These are phyloP conservation scores for Ceratocystis alfenasii DNA, from an alignment of 2,329 filamentous ascomycete genomes.

Conservation along the genomic window DNA sequence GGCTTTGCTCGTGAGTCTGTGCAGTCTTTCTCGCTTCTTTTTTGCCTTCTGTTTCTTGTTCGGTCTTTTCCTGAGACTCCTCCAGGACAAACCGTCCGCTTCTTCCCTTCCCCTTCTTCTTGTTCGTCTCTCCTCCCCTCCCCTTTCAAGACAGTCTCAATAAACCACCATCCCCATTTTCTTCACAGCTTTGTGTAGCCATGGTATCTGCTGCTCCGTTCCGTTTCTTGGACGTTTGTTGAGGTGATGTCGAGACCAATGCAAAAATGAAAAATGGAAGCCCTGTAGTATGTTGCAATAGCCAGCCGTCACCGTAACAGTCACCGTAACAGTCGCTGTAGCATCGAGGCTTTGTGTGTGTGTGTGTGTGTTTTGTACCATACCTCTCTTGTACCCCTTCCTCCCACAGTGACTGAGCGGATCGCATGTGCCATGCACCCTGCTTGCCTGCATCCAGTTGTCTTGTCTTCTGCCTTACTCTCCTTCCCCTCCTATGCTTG, in stretches of 20 bases:
- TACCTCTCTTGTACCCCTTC: too few relatives aligned
- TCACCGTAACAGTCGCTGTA: background rate
- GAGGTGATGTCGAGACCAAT: background rate
- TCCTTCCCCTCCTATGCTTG: background rate
- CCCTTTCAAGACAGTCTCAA: constrained; percentile 3
- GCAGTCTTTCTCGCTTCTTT: background rate
- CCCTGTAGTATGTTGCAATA: too few relatives aligned
- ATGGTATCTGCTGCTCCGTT: background rate
- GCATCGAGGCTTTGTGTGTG: background rate
- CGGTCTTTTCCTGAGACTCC: background rate
- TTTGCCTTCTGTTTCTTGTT: background rate
- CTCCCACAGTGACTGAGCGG: too few relatives aligned
- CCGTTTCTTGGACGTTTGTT: background rate
- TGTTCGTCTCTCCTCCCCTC: background rate
- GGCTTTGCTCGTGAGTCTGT: constrained; percentile 5
- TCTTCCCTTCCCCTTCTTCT: background rate
- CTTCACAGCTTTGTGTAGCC: constrained; percentile 1
- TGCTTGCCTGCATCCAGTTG: background rate
- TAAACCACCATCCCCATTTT: background rate
- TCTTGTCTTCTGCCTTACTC: background rate
- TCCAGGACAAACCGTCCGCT: background rate
- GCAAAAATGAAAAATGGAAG: background rate
- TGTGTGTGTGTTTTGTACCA: too few relatives aligned
- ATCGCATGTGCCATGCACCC: background rate
- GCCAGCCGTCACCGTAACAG: too few relatives aligned